These are phyloP conservation scores for Neopestalotiopsis sp. DNA, from an alignment of 2,329 filamentous ascomycete species.

Conservation along the genomic window DNA sequence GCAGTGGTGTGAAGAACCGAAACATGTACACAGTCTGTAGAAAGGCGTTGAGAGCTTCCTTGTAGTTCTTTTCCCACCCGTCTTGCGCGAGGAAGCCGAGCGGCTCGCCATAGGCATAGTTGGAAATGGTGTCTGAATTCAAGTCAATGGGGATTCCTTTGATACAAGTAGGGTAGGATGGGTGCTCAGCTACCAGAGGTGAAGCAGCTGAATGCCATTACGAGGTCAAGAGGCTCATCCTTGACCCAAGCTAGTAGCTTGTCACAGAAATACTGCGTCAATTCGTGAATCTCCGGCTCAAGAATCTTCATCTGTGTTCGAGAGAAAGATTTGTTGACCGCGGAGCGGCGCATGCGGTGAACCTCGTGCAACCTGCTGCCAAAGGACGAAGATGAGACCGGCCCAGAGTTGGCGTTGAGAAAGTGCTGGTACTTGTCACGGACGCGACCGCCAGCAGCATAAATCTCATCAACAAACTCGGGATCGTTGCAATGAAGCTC, in stretches of 20 bases:
- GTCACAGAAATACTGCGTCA: constrained; percentile 34
- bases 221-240: constrained; percentile 18
- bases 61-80: constrained; percentile 21
- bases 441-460: constrained; percentile 34
- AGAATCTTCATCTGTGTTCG: constrained; percentile 34
- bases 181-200: constrained; percentile 15
- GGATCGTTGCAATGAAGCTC: constrained; percentile 29
- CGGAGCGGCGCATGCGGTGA: constrained; percentile 32
- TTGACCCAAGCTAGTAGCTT: constrained; percentile 28
- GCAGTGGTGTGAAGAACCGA: constrained; percentile 25
- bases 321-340: constrained; percentile 38
- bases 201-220: constrained; percentile 26
- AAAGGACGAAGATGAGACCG: constrained; percentile 22
- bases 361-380: constrained; percentile 31
- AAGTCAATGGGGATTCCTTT: not conserved
- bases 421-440: constrained; percentile 33
- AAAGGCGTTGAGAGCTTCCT: constrained; percentile 26
- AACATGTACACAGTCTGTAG: constrained; percentile 28
- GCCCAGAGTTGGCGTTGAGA: not conserved
- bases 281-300: constrained; percentile 32
- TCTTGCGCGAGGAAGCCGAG: constrained; percentile 25
- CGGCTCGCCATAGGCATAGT: constrained; percentile 29
- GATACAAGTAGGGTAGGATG: not conserved
- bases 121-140: constrained; percentile 23
- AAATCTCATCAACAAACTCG: constrained; percentile 44